These are phyloP conservation scores for Torulaspora pretoriensis DNA, from an alignment of 1,139 yeast species.

Conservation along the genomic window DNA sequence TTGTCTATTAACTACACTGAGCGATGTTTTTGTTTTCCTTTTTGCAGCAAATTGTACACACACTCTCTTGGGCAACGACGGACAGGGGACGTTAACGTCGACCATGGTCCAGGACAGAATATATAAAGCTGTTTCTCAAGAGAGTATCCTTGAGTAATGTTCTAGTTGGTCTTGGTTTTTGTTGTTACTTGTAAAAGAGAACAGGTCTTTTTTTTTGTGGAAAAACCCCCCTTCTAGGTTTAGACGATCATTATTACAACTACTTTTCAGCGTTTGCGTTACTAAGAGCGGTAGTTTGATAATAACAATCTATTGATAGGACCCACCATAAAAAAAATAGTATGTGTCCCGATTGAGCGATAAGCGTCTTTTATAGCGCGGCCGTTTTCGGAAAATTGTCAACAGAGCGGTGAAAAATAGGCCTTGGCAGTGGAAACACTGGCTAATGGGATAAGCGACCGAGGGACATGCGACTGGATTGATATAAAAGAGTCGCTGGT, in stretches of 20 bases:
- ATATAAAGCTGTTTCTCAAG: conserved; percentile 7
- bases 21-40: conserved; percentile 6
- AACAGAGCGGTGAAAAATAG: conserved; percentile 1
- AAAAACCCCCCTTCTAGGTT: conserved; percentile 1
- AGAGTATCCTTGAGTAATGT: background rate
- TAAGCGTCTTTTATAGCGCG: background rate
- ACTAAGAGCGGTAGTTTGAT: background rate
- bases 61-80: background rate
- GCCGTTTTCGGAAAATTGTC: conserved; percentile 4
- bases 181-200: background rate
- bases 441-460: no score
- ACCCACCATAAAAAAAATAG: conserved; percentile 1
- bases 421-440: background rate
- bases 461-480: background rate
- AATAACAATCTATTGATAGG: background rate
- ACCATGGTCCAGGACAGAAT: conserved; percentile 2
- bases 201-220: conserved; percentile 7
- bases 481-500: background rate
- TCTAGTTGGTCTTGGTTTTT: background rate
- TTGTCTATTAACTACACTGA: background rate
- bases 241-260: conserved; percentile 5
- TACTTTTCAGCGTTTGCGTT: background rate
- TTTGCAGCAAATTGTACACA: conserved; percentile 7
- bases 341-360: conserved; percentile 8
- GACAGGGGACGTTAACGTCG: conserved; percentile 4